These are phyloP conservation scores for Botrytis galanthina DNA, from an alignment of 2,329 filamentous ascomycete genomes.

Conservation along the genomic window DNA sequence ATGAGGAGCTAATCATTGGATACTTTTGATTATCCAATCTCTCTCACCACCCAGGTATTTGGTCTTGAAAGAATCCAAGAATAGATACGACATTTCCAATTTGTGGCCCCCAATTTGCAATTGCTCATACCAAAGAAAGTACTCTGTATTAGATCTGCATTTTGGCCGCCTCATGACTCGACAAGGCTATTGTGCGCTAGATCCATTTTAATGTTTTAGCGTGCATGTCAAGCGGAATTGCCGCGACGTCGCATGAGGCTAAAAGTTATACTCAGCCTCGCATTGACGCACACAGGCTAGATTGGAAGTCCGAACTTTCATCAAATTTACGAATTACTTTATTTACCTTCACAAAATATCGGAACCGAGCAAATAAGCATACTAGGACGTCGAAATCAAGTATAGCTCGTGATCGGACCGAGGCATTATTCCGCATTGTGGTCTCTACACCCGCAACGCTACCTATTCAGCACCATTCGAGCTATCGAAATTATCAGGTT, in stretches of 20 bases:
- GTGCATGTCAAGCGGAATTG: neutral
- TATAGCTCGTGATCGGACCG: neutral
- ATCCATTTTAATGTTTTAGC: neutral
- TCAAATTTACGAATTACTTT: neutral
- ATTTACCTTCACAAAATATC: neutral
- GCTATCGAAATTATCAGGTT: neutral
- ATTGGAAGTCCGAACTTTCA: neutral
- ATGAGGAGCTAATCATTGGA: neutral
- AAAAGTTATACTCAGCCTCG: conserved; percentile 14
- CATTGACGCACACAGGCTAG: neutral
- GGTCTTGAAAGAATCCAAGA: neutral
- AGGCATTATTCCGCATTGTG: neutral
- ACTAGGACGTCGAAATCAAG: neutral
- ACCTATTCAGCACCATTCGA: neutral
- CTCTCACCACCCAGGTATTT: neutral
- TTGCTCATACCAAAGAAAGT: neutral
- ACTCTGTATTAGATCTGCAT: conserved; percentile 6
- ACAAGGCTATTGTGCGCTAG: neutral
- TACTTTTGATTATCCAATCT: neutral
- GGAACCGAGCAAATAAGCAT: neutral
- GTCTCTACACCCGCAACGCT: neutral
- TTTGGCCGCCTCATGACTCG: neutral
- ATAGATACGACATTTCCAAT: neutral
- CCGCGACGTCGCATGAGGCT: neutral
- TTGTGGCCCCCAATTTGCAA: neutral